phyloP scores from a whole-genome alignment of 768 basidiomycete genomes.

The Agaricus sinodeliciosus region DNA sequence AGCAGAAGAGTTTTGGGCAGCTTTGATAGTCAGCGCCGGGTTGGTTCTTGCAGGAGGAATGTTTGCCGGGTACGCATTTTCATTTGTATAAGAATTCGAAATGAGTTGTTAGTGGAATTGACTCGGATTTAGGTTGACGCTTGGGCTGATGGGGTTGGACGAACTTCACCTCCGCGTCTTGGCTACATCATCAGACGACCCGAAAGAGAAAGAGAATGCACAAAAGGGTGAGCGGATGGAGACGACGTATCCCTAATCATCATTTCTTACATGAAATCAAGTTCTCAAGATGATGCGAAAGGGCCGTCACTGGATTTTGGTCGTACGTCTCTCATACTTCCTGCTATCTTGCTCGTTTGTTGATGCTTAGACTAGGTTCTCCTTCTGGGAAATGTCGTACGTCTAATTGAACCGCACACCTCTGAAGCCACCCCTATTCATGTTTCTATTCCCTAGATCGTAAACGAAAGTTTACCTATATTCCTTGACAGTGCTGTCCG shows the following conservation, averaged over 20 bases:
- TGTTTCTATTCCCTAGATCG: conserved; percentile 36
- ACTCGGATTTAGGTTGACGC: conserved; percentile 53
- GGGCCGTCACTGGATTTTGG: conserved; percentile 91
- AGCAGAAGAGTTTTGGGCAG: conserved; percentile 60
- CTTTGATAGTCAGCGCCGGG: conserved; percentile 55
- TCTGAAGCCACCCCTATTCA: background rate
- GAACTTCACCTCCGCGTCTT: conserved; percentile 87
- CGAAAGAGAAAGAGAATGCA: conserved; percentile 60
- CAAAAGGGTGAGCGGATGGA: conserved; percentile 44
- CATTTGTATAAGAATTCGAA: too few species aligned
- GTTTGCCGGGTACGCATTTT: conserved; percentile 73
- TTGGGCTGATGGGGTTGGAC: conserved; percentile 92
- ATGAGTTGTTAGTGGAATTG: too few species aligned
- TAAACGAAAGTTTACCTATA: conserved; percentile 81
- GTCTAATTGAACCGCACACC: conserved; percentile 18
- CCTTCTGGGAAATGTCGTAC: conserved; percentile 80
- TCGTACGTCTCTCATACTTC: conserved; percentile 41
- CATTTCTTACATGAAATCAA: conserved; percentile 17
- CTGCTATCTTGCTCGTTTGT: background rate
- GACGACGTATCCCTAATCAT: background rate
- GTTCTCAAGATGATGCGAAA: conserved; percentile 50
- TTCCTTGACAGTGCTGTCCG: conserved; percentile 72
- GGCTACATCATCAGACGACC: conserved; percentile 72
- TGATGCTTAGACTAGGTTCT: conserved; percentile 49
- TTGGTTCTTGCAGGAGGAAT: conserved; percentile 86